phyloP scores from a whole-genome alignment of 2,329 filamentous ascomycete species.

The Aspergillus sp. region DNA sequence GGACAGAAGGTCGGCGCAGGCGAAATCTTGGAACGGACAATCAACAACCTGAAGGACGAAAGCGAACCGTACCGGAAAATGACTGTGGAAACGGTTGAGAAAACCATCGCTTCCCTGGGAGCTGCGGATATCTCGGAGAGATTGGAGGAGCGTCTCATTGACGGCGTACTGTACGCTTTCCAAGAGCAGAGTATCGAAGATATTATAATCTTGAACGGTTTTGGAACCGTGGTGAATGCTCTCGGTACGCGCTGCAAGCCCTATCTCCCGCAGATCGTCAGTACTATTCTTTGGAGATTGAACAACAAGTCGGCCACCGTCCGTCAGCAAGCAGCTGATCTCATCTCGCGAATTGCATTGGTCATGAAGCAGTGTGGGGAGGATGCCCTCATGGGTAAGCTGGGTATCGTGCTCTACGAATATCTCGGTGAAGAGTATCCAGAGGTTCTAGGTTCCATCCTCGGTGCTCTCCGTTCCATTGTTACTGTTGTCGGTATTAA shows the following conservation, averaged over 20 bases:
- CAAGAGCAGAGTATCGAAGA: conserved; percentile 98
- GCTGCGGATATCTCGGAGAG: conserved; percentile 92
- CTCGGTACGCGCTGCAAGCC: conserved; percentile 91
- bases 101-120: conserved; percentile 87
- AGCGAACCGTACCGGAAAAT: conserved; percentile 98
- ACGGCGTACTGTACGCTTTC: conserved; percentile 93
- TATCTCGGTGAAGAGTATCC: conserved; percentile 98
- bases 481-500: conserved; percentile 97
- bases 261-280: conserved; percentile 94
- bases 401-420: conserved; percentile 93
- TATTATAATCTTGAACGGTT: conserved; percentile 92
- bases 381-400: conserved; percentile 91
- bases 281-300: conserved; percentile 90
- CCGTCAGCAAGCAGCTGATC: conserved; percentile 91
- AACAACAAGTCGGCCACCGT: conserved; percentile 99
- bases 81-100: conserved; percentile 97
- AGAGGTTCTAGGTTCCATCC: conserved; percentile 92
- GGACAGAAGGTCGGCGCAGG: conserved; percentile 97
- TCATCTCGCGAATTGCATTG: conserved; percentile 95
- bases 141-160: conserved; percentile 88
- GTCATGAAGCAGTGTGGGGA: conserved; percentile 99
- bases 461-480: conserved; percentile 91
- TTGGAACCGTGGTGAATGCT: conserved; percentile 95
- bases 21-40: conserved; percentile 90
- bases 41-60: conserved; percentile 95